Evolutionary conservation across 305 asterid genomes (phyloP), one percentile per base, ranked within the genome.

Genomic region (Solanum hybrid): DNA sequence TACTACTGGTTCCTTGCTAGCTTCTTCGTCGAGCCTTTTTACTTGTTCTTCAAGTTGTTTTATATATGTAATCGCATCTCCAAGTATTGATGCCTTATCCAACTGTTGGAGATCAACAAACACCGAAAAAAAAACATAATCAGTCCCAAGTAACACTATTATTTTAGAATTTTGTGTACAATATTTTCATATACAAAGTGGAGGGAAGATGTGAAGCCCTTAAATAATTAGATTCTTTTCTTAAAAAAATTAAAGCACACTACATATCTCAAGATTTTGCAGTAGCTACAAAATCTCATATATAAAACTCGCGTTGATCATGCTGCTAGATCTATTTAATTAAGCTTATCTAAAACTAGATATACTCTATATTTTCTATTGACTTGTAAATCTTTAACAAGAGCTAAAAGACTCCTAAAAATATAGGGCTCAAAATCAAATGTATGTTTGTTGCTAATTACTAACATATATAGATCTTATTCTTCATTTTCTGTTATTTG

Each of bases 21-120:
- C 90, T 87, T 90, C 77, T 81, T 89, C 91, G 78, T 92, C 92
- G 26, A 92, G 36, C 12, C 31, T 26, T 26, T 72, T 92, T 24
- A 92, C 91, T 29, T 91, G 93, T 19, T 91, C 92, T 38, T 93
- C 92, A 22, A 94, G 93, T 15, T 92, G 88, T 80, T 92, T 93
- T 78, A 94, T 85, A 87, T 92, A 89, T 88, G 92, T 89, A 9
- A 94, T 92, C 0, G 96, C 93, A 40, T 94, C 95, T 29, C 92
- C 95, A 8, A 94, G 85, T 4, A 92, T 93, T 7, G 96, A 90
- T 10, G 92, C 89, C 77, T 94, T 94, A 86, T 88, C 91, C 90
- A 90, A 89, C 96, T 94, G 91, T 79, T 87, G 17, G 12, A 40
- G 34, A 66, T 56, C 31, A 45, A 64, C 6, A 29, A 36, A 60